Evolutionary conservation across 2,329 filamentous ascomycete genomes (phyloP), one percentile per base, ranked within the genome.

Genomic region (Pestalotiopsis sp.): DNA sequence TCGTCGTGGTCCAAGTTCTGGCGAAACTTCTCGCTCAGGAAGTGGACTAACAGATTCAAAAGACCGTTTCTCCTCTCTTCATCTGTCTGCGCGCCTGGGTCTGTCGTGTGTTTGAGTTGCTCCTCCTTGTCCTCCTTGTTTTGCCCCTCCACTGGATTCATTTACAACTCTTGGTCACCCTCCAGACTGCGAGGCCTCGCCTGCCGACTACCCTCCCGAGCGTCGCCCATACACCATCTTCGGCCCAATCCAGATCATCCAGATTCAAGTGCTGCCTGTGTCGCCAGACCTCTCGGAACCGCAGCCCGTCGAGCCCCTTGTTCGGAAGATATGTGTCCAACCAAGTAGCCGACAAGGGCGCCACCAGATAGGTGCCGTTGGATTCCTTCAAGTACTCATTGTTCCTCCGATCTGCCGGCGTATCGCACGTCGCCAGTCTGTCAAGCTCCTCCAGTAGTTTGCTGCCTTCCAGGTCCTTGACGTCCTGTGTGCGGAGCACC

Each of bases 221-320:
- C 7, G 93, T 95, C 70, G 87, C 84, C 90, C 89, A 91, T 64
- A 95, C 83, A 5, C 93, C 93, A 73, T 95, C 92, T 70, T 92
- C 90, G 2, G 83, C 91, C 82, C 93, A 94, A 76, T 95, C 92
- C 76, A 95, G 82, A 79, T 95, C 93, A 78, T 95, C 93, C 57
- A 95, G 81, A 74, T 94, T 94, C 41, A 95, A 79, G 78, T 95
- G 93, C 67, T 85, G 84, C 61, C 80, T 82, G 74, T 93, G 86
- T 69, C 86, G 86, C 91, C 92, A 95, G 3, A 93, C 87, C 77
- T 93, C 88, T 69, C 90, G 85, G 73, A 95, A 91, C 39, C 86
- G 81, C 65, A 94, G 74, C 1, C 88, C 88, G 17, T 88, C 83
- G 49, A 89, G 75, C 1, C 85, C 86, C 77, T 89, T 89, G 71